Conservation (phyloP, 1,284 basidiomycete genomes). For the Tylopilus sp. region DNA sequence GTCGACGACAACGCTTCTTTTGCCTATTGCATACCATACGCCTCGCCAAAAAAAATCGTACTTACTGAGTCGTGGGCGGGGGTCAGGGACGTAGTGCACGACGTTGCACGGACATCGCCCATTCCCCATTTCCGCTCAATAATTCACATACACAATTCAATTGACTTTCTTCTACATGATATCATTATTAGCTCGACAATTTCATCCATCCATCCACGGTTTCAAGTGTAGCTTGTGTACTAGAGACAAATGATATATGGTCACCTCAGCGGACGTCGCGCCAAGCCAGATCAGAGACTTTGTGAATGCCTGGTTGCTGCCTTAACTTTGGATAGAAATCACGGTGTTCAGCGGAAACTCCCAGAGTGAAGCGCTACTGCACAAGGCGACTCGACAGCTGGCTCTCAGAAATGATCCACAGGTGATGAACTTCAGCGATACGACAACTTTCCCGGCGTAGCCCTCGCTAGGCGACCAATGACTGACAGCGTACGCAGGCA, state of each 20-base stretch:
- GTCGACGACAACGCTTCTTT: constrained; percentile 11
- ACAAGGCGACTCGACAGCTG: not conserved
- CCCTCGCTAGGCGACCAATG: not conserved
- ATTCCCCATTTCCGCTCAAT: constrained; percentile 25
- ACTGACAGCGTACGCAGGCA: not conserved
- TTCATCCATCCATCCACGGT: constrained; percentile 14
- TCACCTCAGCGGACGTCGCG: not conserved
- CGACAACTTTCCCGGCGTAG: too few species aligned
- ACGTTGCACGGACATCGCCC: constrained; percentile 34
- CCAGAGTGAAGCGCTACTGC: too few species aligned
- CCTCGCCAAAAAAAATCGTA: constrained; percentile 18
- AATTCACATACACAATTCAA: constrained; percentile 26
- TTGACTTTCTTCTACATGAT: constrained; percentile 27
- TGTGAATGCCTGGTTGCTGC: not conserved
- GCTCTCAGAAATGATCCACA: not conserved
- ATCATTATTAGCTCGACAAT: constrained; percentile 24
- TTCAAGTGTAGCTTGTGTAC: constrained; percentile 2
- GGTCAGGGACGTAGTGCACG: constrained; percentile 36
- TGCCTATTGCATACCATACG: not conserved
- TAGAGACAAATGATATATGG: constrained; percentile 9
- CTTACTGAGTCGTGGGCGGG: constrained; percentile 29
- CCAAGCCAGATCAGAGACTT: not conserved
- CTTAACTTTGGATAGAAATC: not conserved
- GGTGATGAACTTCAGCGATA: not conserved
- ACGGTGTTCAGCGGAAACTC: too few species aligned